Base-by-base conservation (phyloP, 2,329 filamentous ascomycete species). In the Xylaria sp. region DNA sequence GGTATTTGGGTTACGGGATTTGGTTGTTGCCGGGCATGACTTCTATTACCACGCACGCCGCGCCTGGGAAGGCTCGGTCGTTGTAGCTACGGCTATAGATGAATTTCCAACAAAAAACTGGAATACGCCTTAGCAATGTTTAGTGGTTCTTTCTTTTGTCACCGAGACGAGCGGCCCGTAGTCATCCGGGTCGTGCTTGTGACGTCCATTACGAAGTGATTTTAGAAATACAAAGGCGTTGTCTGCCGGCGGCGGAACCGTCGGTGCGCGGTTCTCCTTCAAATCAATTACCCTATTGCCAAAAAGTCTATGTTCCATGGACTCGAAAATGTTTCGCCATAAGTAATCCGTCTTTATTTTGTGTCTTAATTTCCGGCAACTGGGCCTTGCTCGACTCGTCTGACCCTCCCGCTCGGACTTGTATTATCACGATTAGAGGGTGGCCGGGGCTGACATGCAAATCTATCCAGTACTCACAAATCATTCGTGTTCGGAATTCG, bases 71-170 rank as follows among this genome's bases (percentile, higher is more conserved):
- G 33, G 62, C 51, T 63, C 68, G 62, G 26, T 51, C 56, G 38
- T 54, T 70, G 65, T 71, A 70, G 70, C 70, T 71, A 71, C 46
- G 70, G 70, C 70, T 66, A 63, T 71, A 70, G 67, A 71, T 61
- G 67, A 65, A 46, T 49, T 58, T 53, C 65, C 62, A 20, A 40
- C 13, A 46, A 40, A 17, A 58, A 70, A 68, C 33, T 59, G 70
- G 65, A 63, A 68, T 20, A 26, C 49, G 67, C 67, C 70, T 68
- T 68, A 63, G 70, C 64, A 70, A 70, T 61, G 44, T 64, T 59
- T 23, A 62, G 67, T 66, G 66, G 63, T 73, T 69, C 44, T 71
- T 70, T 63, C 64, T 63, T 71, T 71, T 65, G 66, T 71, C 51
- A 33, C 40, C 59, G 42, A 63, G 53, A 59, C 46, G 61, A 62